Base-by-base conservation (phyloP, 1,139 yeast genomes). In the Geotrichum histeridarum region DNA sequence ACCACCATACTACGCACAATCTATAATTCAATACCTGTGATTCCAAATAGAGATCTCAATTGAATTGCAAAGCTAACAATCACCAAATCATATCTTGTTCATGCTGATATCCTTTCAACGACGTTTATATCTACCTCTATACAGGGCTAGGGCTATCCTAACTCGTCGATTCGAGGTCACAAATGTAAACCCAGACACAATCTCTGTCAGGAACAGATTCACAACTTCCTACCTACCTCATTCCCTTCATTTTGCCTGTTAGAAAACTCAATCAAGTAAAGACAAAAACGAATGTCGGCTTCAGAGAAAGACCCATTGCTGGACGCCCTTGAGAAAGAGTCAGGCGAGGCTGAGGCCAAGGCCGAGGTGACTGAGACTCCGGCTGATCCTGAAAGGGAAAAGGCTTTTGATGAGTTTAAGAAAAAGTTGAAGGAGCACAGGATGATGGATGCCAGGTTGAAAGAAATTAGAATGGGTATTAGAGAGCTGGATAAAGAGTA, bases 361-460 rank as follows among this genome's bases (percentile, higher is more conserved):
- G 44, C 44, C 11, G 30, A 8, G 11, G 17, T 4, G 7, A 36
- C 48, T 6, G 51, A 54, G 2, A 51, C 61, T 49, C 60, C 61
- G 32, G 78, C 72, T 42, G 91, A 84, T 62, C 83, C 82, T 43
- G 96, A 90, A 64, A 82, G 95, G 64, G 86, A 84, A 60, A 80
- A 83, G 63, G 96, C 97, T 18, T 73, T 93, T 61, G 76, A 78
- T 47, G 86, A 83, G 60, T 87, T 88, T 72, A 90, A 90, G 70
- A 86, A 83, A 69, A 91, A 89, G 72, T 78, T 93, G 64, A 77
- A 88, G 64, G 98, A 93, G 67, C 99, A 94, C 72, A 82, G 96
- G 66, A 89, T 89, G 67, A 90, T 95, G 88, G 98, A 93, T 68
- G 88, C 95, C 44, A 83, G 90, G 66, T 78, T 94, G 65, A 93